Evolutionary conservation across 2,329 filamentous ascomycete genomes (phyloP).

Genomic region (Curvularia verruculosa): DNA sequence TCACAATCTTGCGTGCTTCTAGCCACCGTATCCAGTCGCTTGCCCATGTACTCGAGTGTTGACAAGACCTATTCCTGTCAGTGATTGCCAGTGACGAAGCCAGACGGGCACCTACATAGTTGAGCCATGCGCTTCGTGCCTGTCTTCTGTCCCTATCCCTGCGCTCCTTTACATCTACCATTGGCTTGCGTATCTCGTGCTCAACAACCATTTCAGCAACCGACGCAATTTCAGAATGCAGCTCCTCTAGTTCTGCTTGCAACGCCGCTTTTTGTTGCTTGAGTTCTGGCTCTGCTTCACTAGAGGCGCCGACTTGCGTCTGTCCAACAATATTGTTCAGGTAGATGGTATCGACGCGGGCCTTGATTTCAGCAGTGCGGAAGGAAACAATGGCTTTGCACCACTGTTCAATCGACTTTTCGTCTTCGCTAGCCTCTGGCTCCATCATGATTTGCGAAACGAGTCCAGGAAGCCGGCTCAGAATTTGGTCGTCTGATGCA

Average conservation of each 20-base stretch:
- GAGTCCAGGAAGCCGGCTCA: conserved; percentile 70
- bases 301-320: conserved; percentile 12
- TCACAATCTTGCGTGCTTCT: conserved; percentile 31
- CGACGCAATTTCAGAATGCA: conserved; percentile 71
- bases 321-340: conserved; percentile 47
- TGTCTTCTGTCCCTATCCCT: conserved; percentile 44
- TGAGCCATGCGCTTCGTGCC: conserved; percentile 50
- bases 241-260: conserved; percentile 70
- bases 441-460: conserved; percentile 62
- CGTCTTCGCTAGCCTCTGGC: conserved; percentile 59
- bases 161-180: conserved; percentile 52
- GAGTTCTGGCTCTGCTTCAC: conserved; percentile 50
- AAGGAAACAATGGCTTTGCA: conserved; percentile 54
- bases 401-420: conserved; percentile 61
- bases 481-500: conserved; percentile 68
- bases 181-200: conserved; percentile 69
- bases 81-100: background rate
- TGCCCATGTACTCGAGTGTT: conserved; percentile 52
- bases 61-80: conserved; percentile 41
- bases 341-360: conserved; percentile 60
- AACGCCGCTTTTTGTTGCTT: conserved; percentile 60
- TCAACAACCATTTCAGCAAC: conserved; percentile 75
- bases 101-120: conserved; percentile 46
- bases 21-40: conserved; percentile 40
- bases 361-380: conserved; percentile 50